These are phyloP conservation scores for Onygena corvina DNA, from an alignment of 2,329 filamentous ascomycete genomes.

Conservation along the genomic window DNA sequence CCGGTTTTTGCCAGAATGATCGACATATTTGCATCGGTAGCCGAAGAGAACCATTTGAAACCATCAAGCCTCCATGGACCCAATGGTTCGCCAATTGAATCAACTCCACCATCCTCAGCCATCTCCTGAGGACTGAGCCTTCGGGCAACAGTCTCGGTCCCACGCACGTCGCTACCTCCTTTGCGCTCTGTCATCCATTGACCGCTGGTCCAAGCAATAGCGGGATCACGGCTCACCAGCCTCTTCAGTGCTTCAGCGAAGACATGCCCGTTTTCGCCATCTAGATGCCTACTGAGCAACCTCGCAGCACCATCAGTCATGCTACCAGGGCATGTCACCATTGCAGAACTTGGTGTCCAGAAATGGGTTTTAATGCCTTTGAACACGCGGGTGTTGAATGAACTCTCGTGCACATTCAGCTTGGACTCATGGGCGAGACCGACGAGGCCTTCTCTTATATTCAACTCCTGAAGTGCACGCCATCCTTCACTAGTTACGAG, in stretches of 20 bases:
- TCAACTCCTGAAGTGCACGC: constrained; percentile 18
- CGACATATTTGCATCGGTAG: constrained; percentile 53
- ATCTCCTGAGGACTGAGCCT: constrained; percentile 22
- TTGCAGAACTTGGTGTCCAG: constrained; percentile 20
- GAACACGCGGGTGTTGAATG: constrained; percentile 18
- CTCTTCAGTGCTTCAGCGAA: constrained; percentile 17
- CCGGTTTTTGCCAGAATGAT: constrained; percentile 50
- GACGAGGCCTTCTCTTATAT: constrained; percentile 20
- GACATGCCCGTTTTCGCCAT: constrained; percentile 16
- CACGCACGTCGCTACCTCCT: constrained; percentile 57
- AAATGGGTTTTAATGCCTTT: constrained; percentile 19
- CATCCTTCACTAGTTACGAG: constrained; percentile 21
- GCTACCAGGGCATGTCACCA: constrained; percentile 20
- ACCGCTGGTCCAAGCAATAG: constrained; percentile 51
- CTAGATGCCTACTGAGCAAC: constrained; percentile 18
- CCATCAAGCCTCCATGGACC: constrained; percentile 51
- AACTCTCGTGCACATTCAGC: background rate
- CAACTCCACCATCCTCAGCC: constrained; percentile 18
- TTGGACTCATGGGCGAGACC: constrained; percentile 17
- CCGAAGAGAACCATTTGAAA: constrained; percentile 59
- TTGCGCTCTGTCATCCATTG: constrained; percentile 68
- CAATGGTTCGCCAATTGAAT: constrained; percentile 29
- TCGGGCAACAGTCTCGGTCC: constrained; percentile 51
- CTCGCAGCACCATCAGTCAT: constrained; percentile 23
- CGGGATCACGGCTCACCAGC: constrained; percentile 43